Evolutionary conservation across 1,284 basidiomycete genomes (phyloP).

Genomic region (Tylopilus orsonianus): DNA sequence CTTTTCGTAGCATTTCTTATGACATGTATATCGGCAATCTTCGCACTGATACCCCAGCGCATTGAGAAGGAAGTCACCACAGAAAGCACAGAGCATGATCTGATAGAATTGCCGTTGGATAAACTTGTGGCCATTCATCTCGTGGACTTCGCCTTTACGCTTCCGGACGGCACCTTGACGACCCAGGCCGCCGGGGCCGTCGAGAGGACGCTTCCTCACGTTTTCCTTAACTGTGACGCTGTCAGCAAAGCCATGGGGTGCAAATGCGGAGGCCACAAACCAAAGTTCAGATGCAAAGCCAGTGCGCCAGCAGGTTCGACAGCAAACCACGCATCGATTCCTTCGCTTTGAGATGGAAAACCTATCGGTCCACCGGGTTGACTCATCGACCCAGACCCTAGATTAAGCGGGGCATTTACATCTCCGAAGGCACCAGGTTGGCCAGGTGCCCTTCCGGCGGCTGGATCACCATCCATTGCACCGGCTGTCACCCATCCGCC

Average conservation of each 20-base stretch:
- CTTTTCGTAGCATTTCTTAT: slow-evolving; percentile 99
- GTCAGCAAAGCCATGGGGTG: slow-evolving; percentile 12
- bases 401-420: slow-evolving; percentile 58
- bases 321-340: slow-evolving; percentile 96
- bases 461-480: slow-evolving; percentile 67
- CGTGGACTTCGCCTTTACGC: slow-evolving; percentile 97
- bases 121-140: slow-evolving; percentile 99
- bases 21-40: slow-evolving; percentile 98
- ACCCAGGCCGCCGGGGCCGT: slow-evolving; percentile 86
- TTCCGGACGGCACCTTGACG: slow-evolving; percentile 98
- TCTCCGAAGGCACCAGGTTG: slow-evolving; percentile 46
- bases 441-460: slow-evolving; percentile 36
- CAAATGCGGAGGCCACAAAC: slow-evolving; percentile 48
- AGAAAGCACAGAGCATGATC: slow-evolving; percentile 97
- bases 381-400: slow-evolving; percentile 35
- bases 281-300: slow-evolving; percentile 83
- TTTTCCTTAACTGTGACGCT: slow-evolving; percentile 84
- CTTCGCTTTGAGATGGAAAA: slow-evolving; percentile 53
- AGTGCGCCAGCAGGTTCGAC: slow-evolving; percentile 98
- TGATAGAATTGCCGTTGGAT: slow-evolving; percentile 98
- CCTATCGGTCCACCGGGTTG: slow-evolving; percentile 32
- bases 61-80: slow-evolving; percentile 96
- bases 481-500: slow-evolving; percentile 94
- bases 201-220: slow-evolving; percentile 90
- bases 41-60: slow-evolving; percentile 98